phyloP scores from a whole-genome alignment of 2,329 filamentous ascomycete species.

The Zarea fungicola region DNA sequence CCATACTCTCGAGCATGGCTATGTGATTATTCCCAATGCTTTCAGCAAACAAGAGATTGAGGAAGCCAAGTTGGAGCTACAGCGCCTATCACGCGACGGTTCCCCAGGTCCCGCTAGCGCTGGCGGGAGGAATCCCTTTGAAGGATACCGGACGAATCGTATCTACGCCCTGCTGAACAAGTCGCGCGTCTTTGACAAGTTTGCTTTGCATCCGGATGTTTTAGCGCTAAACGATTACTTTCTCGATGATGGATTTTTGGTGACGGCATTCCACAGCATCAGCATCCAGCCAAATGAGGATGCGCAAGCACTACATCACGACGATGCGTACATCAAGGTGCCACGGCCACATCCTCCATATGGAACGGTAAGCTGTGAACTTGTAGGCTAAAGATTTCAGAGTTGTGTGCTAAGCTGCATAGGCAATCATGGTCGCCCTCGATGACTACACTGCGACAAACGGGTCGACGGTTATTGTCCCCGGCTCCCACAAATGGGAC shows the following conservation, averaged over 20 bases:
- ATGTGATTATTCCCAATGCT: conserved; percentile 29
- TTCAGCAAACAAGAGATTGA: conserved; percentile 26
- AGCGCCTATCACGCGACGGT: conserved; percentile 19
- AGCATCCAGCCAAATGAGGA: conserved; percentile 34
- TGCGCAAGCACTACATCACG: conserved; percentile 32
- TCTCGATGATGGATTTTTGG: conserved; percentile 31
- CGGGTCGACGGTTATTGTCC: conserved; percentile 31
- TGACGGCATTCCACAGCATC: conserved; percentile 33
- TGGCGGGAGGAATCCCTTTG: conserved; percentile 31
- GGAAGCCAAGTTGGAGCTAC: conserved; percentile 18
- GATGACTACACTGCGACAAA: conserved; percentile 28
- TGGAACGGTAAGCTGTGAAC: conserved; percentile 24
- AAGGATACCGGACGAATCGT: conserved; percentile 32
- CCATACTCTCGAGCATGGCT: conserved; percentile 25
- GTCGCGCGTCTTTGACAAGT: conserved; percentile 32
- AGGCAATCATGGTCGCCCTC: conserved; percentile 27
- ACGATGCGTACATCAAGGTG: conserved; percentile 24
- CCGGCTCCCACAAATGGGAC: conserved; percentile 30
- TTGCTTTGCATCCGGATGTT: conserved; percentile 27
- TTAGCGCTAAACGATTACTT: conserved; percentile 35
- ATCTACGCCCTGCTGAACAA: conserved; percentile 36
- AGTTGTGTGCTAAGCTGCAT: no score
- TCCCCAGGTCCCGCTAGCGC: conserved; percentile 22
- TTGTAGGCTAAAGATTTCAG: no score
- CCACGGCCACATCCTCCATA: conserved; percentile 30